Evolutionary conservation across 441 rosid genomes (phyloP).

Genomic region (Corymbia citriodora): DNA sequence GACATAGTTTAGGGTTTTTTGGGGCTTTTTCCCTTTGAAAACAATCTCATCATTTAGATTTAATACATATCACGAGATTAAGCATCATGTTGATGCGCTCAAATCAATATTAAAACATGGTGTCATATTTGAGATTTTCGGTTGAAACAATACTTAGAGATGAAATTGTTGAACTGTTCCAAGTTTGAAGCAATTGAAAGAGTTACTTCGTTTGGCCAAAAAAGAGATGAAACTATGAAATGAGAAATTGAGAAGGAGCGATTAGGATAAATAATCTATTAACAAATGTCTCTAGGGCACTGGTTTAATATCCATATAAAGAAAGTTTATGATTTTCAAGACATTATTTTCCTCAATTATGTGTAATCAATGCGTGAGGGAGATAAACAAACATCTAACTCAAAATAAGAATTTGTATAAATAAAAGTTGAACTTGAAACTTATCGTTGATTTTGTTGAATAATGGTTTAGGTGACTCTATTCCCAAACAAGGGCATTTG

Average conservation of each 20-base stretch:
- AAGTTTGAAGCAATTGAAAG: background rate
- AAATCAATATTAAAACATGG: background rate
- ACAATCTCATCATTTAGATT: background rate
- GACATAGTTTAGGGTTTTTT: too few species aligned
- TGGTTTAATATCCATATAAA: background rate
- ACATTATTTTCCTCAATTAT: background rate
- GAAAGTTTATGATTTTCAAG: background rate
- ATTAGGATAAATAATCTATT: background rate
- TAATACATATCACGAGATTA: background rate
- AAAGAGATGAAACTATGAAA: background rate
- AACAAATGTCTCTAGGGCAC: background rate
- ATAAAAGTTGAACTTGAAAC: background rate
- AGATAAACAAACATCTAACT: background rate
- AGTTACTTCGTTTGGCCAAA: background rate
- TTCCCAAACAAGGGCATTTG: conserved; percentile 48
- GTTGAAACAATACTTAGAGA: background rate
- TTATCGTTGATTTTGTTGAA: background rate
- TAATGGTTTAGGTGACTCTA: conserved; percentile 20
- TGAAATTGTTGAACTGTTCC: background rate
- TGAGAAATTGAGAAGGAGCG: background rate
- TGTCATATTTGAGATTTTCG: background rate
- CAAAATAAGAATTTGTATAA: background rate
- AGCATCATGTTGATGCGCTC: background rate
- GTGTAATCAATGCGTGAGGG: background rate
- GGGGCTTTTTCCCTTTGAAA: too few species aligned